Evolutionary conservation across 805 yeast genomes (phyloP).

Genomic region (Starmerella powellii): DNA sequence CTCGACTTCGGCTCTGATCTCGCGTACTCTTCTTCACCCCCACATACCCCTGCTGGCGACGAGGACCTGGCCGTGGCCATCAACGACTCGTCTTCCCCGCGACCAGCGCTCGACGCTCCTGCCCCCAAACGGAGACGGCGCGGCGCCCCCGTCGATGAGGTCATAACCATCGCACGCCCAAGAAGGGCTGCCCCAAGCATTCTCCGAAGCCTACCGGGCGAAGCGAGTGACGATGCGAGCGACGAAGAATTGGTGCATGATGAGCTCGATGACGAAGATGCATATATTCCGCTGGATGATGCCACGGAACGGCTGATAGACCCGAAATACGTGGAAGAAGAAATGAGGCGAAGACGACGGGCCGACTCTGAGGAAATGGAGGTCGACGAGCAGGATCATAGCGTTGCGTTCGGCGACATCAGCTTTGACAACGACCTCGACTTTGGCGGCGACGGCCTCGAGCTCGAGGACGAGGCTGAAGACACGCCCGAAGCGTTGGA

Average conservation of each 20-base stretch:
- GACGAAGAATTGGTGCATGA: too few relatives aligned
- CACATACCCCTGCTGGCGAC: constrained; percentile 14
- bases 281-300: constrained; percentile 3
- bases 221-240: not conserved
- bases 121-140: not conserved
- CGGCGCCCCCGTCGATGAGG: constrained; percentile 15
- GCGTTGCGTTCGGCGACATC: constrained; percentile 1
- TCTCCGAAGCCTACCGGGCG: constrained; percentile 1
- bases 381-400: constrained; percentile 1
- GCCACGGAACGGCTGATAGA: constrained; percentile 13
- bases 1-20: constrained; percentile 18
- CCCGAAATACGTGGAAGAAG: constrained; percentile 11
- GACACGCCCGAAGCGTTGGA: constrained; percentile 14
- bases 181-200: constrained; percentile 7
- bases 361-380: constrained; percentile 2
- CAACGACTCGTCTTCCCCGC: constrained; percentile 1
- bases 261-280: too few relatives aligned
- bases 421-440: too few relatives aligned
- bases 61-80: constrained; percentile 2
- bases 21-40: constrained; percentile 14
- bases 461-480: constrained; percentile 1
- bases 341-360: constrained; percentile 16
- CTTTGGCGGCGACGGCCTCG: not conserved
- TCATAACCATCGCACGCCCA: constrained; percentile 7
- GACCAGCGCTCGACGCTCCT: not conserved